Evolutionary conservation across 1,284 basidiomycete species (phyloP).

Genomic region (Stygiomarasmius scandens): DNA sequence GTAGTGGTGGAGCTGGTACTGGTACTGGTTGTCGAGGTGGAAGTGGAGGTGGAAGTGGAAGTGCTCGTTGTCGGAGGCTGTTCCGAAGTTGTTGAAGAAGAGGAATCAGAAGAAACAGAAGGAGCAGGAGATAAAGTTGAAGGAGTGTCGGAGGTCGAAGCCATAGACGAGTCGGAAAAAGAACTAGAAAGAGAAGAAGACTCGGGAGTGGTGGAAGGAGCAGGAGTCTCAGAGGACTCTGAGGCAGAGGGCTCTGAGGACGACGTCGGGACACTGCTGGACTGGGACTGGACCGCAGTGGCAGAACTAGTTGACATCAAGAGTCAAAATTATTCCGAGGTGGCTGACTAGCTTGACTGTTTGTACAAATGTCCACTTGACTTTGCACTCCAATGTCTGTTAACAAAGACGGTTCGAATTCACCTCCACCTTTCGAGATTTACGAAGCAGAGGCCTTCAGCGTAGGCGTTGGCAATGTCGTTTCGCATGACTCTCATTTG

Average conservation of each 20-base stretch:
- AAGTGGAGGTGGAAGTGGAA: constrained; percentile 19
- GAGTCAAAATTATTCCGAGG: too few relatives aligned
- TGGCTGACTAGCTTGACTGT: too few relatives aligned
- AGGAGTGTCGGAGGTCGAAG: too few relatives aligned
- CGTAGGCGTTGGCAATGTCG: constrained; percentile 49
- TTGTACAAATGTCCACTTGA: too few relatives aligned
- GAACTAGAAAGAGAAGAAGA: constrained; percentile 19
- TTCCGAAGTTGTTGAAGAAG: constrained; percentile 20
- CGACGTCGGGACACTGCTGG: not conserved
- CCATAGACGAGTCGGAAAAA: too few relatives aligned
- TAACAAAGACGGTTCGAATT: constrained; percentile 37
- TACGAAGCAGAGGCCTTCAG: constrained; percentile 66
- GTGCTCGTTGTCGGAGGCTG: constrained; percentile 13
- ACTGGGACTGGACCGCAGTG: not conserved
- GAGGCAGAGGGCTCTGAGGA: constrained; percentile 17
- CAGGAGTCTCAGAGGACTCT: constrained; percentile 17
- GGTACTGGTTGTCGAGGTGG: constrained; percentile 16
- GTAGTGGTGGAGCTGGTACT: constrained; percentile 15
- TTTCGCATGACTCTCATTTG: constrained; percentile 73
- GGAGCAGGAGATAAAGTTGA: constrained; percentile 15
- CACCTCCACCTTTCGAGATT: constrained; percentile 62
- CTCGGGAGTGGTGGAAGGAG: constrained; percentile 21
- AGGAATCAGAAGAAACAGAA: constrained; percentile 4
- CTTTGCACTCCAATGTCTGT: constrained; percentile 12
- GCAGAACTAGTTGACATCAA: not conserved